Conservation (phyloP, 257 asterid genomes). For the Eucommia ulmoides region DNA sequence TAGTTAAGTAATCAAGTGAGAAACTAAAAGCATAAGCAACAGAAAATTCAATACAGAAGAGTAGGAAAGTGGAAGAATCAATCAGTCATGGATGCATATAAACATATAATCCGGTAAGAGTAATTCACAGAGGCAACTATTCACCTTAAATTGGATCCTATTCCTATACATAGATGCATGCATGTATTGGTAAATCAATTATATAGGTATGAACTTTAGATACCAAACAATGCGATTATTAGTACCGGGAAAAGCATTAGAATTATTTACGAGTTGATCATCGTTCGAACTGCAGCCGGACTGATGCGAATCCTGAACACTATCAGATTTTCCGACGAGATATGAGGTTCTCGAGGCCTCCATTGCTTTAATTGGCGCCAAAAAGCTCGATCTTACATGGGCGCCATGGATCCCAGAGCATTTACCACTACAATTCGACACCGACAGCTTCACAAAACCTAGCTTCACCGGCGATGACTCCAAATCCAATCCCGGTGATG, state of each 20-base stretch:
- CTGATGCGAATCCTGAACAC: conserved; percentile 4
- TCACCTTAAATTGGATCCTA: too few relatives aligned
- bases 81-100: background rate
- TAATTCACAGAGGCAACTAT: background rate
- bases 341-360: conserved; percentile 40
- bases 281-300: conserved; percentile 18
- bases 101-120: background rate
- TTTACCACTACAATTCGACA: conserved; percentile 7
- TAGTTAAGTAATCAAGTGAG: conserved; percentile 11
- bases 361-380: conserved; percentile 51
- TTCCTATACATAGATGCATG: background rate
- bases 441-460: conserved; percentile 22
- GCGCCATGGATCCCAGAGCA: conserved; percentile 17
- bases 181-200: background rate
- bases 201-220: background rate
- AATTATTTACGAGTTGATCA: conserved; percentile 10
- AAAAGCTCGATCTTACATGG: conserved; percentile 30
- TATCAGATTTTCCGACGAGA: conserved; percentile 19
- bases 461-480: conserved; percentile 16
- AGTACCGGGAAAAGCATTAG: conserved; percentile 30
- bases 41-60: background rate
- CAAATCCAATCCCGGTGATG: conserved; percentile 12
- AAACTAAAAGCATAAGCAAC: background rate
- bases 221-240: background rate
- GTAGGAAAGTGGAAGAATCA: background rate